Percentiles rank a stretch among this genome's conserved stretches.
phyloP scores from a whole-genome alignment of 1,284 basidiomycete genomes.

The Microbotryomycetes sp. region DNA sequence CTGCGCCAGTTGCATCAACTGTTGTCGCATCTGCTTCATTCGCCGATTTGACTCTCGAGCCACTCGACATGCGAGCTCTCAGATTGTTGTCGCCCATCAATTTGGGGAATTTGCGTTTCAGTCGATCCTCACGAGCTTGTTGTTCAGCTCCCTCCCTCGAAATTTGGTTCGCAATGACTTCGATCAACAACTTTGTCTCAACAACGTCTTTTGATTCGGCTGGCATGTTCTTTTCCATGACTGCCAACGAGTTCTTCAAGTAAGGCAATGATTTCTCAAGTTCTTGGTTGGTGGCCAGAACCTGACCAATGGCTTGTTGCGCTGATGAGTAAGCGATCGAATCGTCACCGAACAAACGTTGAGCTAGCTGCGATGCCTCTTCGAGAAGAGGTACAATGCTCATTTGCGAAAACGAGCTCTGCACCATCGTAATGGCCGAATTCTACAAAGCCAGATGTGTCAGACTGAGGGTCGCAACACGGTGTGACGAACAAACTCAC shows the following conservation, averaged over 20 bases:
- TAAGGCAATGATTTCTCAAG: slow-evolving; percentile 44
- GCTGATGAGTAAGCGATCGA: slow-evolving; percentile 44
- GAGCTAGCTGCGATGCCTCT: slow-evolving; percentile 19
- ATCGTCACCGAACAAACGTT: slow-evolving; percentile 20
- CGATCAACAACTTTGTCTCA: slow-evolving; percentile 32
- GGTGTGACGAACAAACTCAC: slow-evolving; percentile 37
- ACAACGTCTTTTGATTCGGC: slow-evolving; percentile 45
- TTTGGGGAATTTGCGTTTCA: slow-evolving; percentile 43
- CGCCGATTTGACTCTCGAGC: neutral
- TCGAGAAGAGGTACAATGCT: slow-evolving; percentile 7
- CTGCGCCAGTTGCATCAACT: slow-evolving; percentile 1
- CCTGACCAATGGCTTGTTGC: slow-evolving; percentile 43
- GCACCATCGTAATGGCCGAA: slow-evolving; percentile 26
- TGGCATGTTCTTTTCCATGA: slow-evolving; percentile 44
- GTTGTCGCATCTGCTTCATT: slow-evolving; percentile 19
- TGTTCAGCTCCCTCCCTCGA: slow-evolving; percentile 43
- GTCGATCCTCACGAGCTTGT: slow-evolving; percentile 41
- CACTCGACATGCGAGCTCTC: neutral
- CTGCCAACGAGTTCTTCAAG: slow-evolving; percentile 42
- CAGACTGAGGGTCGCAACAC: neutral
- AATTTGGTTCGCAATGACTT: slow-evolving; percentile 39
- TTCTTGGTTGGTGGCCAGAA: slow-evolving; percentile 39
- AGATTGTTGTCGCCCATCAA: slow-evolving; percentile 41
- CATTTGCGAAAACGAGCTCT: slow-evolving; percentile 7
- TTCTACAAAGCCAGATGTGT: slow-evolving; percentile 1